A percentile compares a stretch with the other conserved stretches of the same genome.
Conservation (phyloP, 78 protist species). For the Pigoraptor vietnamica region DNA sequence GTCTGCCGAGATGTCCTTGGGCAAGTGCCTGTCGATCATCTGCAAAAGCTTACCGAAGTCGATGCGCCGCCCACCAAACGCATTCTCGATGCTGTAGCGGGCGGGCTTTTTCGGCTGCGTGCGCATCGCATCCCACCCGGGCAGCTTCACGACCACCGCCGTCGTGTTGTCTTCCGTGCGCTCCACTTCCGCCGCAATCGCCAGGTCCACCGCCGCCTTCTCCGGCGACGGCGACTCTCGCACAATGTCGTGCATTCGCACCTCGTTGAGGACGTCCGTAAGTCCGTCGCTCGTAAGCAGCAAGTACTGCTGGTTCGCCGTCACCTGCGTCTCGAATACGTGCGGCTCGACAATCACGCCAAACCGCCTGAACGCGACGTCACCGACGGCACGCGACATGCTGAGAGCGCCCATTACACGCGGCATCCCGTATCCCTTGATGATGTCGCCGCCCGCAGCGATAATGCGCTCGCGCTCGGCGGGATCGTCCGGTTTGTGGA, state of each 20-base stretch:
- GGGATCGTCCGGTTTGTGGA: constrained; percentile 25
- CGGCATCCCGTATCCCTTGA: background rate
- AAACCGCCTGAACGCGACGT: background rate
- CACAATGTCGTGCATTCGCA: background rate
- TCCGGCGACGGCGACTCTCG: background rate
- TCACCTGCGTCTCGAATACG: background rate
- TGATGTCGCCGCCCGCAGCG: constrained; percentile 28
- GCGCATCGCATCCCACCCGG: background rate
- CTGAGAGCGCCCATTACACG: background rate
- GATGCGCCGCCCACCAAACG: background rate
- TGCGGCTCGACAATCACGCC: background rate
- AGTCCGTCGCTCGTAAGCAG: background rate
- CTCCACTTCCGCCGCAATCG: background rate
- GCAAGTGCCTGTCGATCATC: background rate
- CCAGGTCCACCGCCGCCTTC: background rate
- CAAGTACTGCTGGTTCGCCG: background rate
- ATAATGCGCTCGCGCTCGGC: constrained; percentile 8
- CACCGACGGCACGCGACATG: constrained; percentile 39
- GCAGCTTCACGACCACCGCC: background rate
- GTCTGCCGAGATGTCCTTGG: background rate
- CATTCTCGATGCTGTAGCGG: background rate
- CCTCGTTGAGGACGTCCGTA: background rate
- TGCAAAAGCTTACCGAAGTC: background rate
- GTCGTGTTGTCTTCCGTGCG: background rate
- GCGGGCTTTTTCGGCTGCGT: background rate